Evolutionary conservation across 805 yeast species (phyloP), one percentile per base, ranked within the genome.

Genomic region (Phaffomyces antillensis): DNA sequence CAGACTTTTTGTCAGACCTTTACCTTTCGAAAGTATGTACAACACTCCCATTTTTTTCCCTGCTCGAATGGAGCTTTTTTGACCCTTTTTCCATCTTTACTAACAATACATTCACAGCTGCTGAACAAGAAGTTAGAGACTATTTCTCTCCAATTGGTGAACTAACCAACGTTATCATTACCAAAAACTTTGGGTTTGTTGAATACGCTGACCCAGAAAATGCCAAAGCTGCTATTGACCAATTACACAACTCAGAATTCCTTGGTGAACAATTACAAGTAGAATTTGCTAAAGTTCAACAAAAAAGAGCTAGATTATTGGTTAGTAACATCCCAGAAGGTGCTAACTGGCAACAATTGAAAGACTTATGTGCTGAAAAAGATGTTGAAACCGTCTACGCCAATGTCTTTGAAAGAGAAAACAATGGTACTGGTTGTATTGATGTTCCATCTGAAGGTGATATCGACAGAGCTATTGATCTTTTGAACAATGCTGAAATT

Each of bases 111-210:
- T 8, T 23, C 23, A 28, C 36, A 39, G 71, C 65, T 36, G 66
- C 62, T 48, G 73, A 69, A 49, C 78, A 81, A 49, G 86, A 82
- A 57, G 66, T 85, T 44, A 82, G 81, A 66, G 86, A 77, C 47
- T 79, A 79, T 60, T 84, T 85, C 60, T 63, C 79, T 18, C 74
- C 78, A 45, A 73, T 73, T 49, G 95, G 91, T 54, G 76, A 83
- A 40, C 67, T 85, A 56, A 70, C 73, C 50, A 88, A 82, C 59
- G 78, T 83, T 43, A 80, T 80, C 61, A 66, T 84, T 54, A 73
- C 82, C 74, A 82, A 84, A 57, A 96, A 96, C 37, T 86, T 81
- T 60, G 97, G 95, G 24, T 90, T 87, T 63, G 85, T 91, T 48
- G 95, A 90, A 63, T 93, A 79, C 58, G 88, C 79, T 62, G 76